phyloP scores from a whole-genome alignment of 139 green algal genomes.

The Chlamydomonas applanata region DNA sequence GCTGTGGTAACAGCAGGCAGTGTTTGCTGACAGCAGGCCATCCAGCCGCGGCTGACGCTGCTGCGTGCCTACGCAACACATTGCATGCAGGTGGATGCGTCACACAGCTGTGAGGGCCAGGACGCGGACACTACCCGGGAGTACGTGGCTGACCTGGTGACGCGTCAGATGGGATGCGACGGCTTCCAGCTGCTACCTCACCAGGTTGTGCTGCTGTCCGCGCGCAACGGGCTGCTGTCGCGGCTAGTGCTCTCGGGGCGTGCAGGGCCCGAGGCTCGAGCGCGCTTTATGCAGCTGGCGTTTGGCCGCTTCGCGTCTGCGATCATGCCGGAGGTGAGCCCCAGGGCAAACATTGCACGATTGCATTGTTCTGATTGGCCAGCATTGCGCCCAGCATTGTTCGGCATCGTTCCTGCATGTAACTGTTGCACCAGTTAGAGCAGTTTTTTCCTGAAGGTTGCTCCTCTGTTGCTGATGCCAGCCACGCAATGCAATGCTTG shows the following conservation, averaged over 20 bases:
- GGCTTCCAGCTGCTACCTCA: conserved; percentile 52
- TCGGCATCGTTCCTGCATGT: too few species aligned
- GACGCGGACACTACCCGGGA: conserved; percentile 50
- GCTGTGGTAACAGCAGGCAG: too few species aligned
- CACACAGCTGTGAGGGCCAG: conserved; percentile 48
- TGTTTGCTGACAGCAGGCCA: too few species aligned
- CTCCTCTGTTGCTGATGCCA: too few species aligned
- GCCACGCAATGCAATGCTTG: too few species aligned
- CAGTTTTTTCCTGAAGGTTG: too few species aligned
- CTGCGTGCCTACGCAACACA: too few species aligned
- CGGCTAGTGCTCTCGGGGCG: conserved; percentile 54
- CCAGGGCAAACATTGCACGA: too few species aligned
- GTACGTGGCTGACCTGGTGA: conserved; percentile 57
- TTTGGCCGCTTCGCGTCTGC: conserved; percentile 54
- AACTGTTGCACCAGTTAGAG: too few species aligned
- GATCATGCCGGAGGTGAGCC: neutral
- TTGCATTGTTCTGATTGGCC: too few species aligned
- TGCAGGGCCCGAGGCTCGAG: conserved; percentile 23
- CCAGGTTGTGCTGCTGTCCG: conserved; percentile 71
- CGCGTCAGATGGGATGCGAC: conserved; percentile 40
- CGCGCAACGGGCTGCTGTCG: conserved; percentile 63
- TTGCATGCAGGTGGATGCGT: conserved; percentile 32
- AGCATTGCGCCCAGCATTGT: too few species aligned
- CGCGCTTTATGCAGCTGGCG: conserved; percentile 49
- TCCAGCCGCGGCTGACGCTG: too few species aligned